phyloP scores from a whole-genome alignment of 257 asterid species.

The Echites panduratus region DNA sequence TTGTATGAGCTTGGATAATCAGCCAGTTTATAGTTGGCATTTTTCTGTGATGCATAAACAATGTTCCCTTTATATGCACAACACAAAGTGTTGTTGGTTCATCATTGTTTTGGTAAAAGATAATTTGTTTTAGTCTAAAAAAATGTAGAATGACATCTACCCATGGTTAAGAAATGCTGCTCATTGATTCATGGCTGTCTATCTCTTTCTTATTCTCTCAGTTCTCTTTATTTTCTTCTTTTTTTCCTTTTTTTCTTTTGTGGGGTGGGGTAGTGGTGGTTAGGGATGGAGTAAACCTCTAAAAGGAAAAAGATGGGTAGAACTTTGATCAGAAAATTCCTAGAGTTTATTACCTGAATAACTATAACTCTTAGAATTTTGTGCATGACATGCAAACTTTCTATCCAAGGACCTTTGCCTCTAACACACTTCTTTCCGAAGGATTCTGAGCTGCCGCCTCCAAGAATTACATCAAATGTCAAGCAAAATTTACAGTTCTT shows the following conservation, averaged over 20 bases:
- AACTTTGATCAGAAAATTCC: not conserved
- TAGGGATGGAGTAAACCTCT: not conserved
- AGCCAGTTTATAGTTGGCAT: not conserved
- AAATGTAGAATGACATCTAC: not conserved
- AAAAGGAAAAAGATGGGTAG: not conserved
- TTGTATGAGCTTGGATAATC: not conserved
- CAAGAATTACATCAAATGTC: slow-evolving; percentile 84
- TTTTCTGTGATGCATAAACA: not conserved
- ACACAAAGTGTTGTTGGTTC: not conserved
- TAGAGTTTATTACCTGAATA: not conserved
- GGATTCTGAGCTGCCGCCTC: slow-evolving; percentile 72
- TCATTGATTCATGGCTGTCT: no score
- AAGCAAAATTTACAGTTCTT: slow-evolving; percentile 87
- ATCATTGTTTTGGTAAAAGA: not conserved
- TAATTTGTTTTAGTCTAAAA: not conserved
- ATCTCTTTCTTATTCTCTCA: no score
- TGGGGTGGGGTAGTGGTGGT: no score
- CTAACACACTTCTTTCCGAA: slow-evolving; percentile 23
- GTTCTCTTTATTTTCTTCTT: no score
- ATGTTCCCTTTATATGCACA: not conserved
- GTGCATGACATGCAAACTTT: not conserved
- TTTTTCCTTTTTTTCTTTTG: no score
- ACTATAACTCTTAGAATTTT: not conserved
- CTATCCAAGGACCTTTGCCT: not conserved
- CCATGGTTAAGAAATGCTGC: no score